Evolutionary conservation across 163 green algal genomes (phyloP), one percentile per base, ranked within the genome.

Genomic region (Chlorella variabilis): DNA sequence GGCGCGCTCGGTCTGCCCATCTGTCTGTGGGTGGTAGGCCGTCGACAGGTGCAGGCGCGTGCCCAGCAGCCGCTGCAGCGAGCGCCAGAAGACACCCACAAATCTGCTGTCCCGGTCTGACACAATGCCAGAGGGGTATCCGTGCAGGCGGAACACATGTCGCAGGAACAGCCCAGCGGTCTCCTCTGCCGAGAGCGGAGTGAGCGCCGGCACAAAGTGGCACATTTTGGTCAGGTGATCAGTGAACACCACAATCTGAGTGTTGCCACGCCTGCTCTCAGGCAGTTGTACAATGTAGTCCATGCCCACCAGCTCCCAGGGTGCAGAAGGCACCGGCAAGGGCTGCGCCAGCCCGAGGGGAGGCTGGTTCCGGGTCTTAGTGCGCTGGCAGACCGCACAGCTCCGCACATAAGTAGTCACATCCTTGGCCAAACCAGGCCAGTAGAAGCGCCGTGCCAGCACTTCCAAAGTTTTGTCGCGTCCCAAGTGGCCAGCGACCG

Each of bases 1-100:
- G 3, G 76, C 66, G 13, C 87, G 82, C 66, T 94, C 92, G 61
- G 89, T 93, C 29, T 92, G 86, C 4, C 91, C 91, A 80, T 93
- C 90, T 25, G 86, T 92, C 65, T 93, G n/a, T n/a, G n/a, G 87
- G 66, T 93, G 85, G 74, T 89, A 89, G 38, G 87, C 67, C 25
- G 89, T 90, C 33, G 71, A 90, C 38, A 93, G 78, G n/a, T 11
- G 21, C 0, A 90, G 73, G 39, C 78, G 79, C 0, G 81, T 91
- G 49, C 83, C 84, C 0, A 88, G 8, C 0, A 74, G 33, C 0
- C 65, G 20, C 20, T 69, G 85, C 3, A 93, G 75, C n/a, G 77
- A 54, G 9, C 65, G 56, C 87, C 90, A 94, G 49, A 93, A 89
- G 23, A 82, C 31, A n/a, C 54, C 29, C 0, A 78, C 87, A 51